Evolutionary conservation across 192 early-diverging fungal species (phyloP).

Genomic region (Linnemannia elongata): DNA sequence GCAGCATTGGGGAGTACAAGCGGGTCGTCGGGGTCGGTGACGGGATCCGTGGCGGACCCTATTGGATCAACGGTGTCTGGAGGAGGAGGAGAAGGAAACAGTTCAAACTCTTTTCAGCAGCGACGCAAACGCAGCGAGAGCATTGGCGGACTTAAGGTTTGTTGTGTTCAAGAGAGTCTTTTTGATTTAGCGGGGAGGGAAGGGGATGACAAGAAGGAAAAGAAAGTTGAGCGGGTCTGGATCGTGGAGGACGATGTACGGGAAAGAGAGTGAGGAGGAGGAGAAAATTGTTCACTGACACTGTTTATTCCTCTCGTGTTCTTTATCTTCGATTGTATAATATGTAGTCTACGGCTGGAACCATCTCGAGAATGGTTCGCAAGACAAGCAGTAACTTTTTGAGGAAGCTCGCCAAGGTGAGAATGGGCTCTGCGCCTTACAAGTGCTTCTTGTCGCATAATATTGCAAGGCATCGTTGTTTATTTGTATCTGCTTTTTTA

Average conservation of each 20-base stretch:
- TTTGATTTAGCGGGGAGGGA: not conserved
- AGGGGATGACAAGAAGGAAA: not conserved
- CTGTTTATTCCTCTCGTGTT: not conserved
- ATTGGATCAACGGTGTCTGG: constrained; percentile 3
- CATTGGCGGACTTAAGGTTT: constrained; percentile 44
- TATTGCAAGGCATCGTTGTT: not conserved
- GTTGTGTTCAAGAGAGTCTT: too few species aligned
- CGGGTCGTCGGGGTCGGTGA: not conserved
- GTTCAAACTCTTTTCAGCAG: constrained; percentile 33
- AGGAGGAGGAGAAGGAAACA: constrained; percentile 11
- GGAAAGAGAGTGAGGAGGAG: too few species aligned
- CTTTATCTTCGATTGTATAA: not conserved
- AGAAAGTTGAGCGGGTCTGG: not conserved
- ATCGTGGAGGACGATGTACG: not conserved
- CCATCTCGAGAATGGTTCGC: constrained; percentile 38
- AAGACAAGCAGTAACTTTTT: constrained; percentile 44
- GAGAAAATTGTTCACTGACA: too few species aligned
- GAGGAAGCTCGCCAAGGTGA: constrained; percentile 34
- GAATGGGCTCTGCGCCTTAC: not conserved
- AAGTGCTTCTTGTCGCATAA: not conserved
- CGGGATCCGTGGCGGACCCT: not conserved
- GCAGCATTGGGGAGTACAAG: not conserved
- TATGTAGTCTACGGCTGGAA: constrained; percentile 46
- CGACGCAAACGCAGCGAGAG: constrained; percentile 50
- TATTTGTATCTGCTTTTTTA: not conserved